Evolutionary conservation across 768 basidiomycete species (phyloP), one percentile per base, ranked within the genome.

Genomic region (Suillus plorans): DNA sequence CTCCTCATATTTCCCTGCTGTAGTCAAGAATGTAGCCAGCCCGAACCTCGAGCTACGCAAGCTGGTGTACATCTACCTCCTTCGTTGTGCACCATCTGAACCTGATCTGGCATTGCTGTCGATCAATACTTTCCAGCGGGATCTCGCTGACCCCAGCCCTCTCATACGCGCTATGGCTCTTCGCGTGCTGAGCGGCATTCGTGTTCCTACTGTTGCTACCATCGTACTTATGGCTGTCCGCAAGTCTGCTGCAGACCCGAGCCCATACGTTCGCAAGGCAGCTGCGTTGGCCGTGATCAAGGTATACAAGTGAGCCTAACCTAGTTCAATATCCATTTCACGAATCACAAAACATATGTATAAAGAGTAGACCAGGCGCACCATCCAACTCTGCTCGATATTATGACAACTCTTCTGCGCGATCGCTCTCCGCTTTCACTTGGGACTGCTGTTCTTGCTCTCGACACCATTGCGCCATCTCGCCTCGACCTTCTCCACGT

Each of bases 61-160:
- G 78, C 88, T 99, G 61, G 95, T 99, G 45, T 99, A 99, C 77
- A 97, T 99, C 68, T 99, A 97, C 80, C 89, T 99, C 68, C 81
- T 99, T 53, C 90, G 94, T 65, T 96, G 97, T 77, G 95, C 97
- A 59, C 89, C 92, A 49, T 86, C 89, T 41, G 95, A 97, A 71
- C 96, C 97, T 16, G 97, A 99, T 76, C 88, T 99, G 57, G 92
- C 97, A 1, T 79, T 99, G 58, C 84, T 99, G 37, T 96, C 95
- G 3, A 97, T 99, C 81, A 99, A 99, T 79, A 97, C 97, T 1
- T 98, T 99, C 74, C 97, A 99, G 76, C 94, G 94, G 77, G 97
- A 99, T 78, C 82, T 99, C 37, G 88, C 90, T 5, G 97, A 99
- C 71, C 81, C 89, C 39, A 97, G 91, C 66, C 97, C 96, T 0